Evolutionary conservation across 352 stramenopile species (phyloP), one percentile per base, ranked within the genome.

Genomic region (Phytophthora citricola): DNA sequence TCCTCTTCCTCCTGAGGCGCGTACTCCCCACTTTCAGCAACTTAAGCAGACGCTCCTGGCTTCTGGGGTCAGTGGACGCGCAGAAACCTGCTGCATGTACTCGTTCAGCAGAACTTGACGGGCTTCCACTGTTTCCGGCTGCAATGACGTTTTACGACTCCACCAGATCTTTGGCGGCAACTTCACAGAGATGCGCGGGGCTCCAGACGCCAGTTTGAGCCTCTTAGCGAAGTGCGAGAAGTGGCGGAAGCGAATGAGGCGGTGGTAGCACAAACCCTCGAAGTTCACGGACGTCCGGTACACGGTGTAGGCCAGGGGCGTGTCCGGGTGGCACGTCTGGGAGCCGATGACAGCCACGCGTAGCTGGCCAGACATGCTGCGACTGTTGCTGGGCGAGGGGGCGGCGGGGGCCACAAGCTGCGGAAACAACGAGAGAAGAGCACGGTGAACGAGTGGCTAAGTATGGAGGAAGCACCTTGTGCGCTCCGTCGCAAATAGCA

Each of bases 21-120:
- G 45, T 79, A 88, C 17, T 86, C 66, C 14, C 83, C 26, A 92
- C 75, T 46, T 85, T 74, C 47, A 93, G 68, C 39, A 93, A 46
- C 47, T 86, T 78, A 46, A 86, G 45, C 4, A 94, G 59, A n/a
- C 58, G 58, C 38, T 90, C 66, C 11, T 88, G 72, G 27, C 66
- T 83, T 8, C 55, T 44, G 11, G 70, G 11, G 80, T 78, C 51
- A 94, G 55, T 15, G 86, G 66, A 22, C 63, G 68, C 11, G 50
- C 63, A 36, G 58, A 79, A 31, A 91, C 58, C 34, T 86, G 72
- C 27, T 81, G 74, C 79, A 94, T 92, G 52, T 77, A 92, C 47
- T 94, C 82, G 47, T 92, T 89, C 6, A 92, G 56, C 74, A 92
- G 38, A 5, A 93, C 85, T 78, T 91, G 83, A 24, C 85, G 68